Evolutionary conservation across 176 grass and related monocot genomes (phyloP), one percentile per base, ranked within the genome.

Genomic region (Eleusine indica): DNA sequence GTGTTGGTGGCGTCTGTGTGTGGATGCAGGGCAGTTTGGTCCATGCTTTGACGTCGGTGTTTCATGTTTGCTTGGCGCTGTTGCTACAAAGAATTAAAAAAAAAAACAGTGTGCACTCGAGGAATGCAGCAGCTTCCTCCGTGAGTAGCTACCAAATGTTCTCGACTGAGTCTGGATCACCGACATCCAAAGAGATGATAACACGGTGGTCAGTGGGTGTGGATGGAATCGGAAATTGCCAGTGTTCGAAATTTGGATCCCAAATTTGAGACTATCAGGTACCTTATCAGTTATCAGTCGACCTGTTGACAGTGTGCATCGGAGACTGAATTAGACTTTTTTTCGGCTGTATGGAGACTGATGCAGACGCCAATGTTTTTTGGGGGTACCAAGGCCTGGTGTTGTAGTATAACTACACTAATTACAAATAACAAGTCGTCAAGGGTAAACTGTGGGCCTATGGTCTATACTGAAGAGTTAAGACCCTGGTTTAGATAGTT

Each of bases 1-100:
- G 66, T 88, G 86, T 32, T 87, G 79, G 86, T 87, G 65, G 79
- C 80, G 79, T 65, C 53, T 18, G 29, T 76, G 72, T 57, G 30
- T 74, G 43, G 21, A 48, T 16, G 44, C 41, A 17, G 84, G 68
- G 60, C 75, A 60, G 87, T 74, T 83, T 79, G 87, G 51, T 79
- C 76, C 76, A 58, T 40, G 32, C 51, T 62, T 73, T 80, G 68
- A 88, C 60, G 69, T 58, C 40, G 40, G 39, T 16, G 75, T 58
- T 65, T 47, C 19, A 60, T 43, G 67, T 14, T 71, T 17, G 46
- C 74, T 37, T 83, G 53, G 16, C 65, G 74, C 58, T 72, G 67
- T 8, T 82, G 56, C 74, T 29, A 57, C 32, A 25, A 37, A 62
- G 29, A 68, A 74, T 3, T 16, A 35, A 42, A 18, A 29, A 29